Evolutionary conservation across 129 eudicot genomes (phyloP), one percentile per base, ranked within the genome.

Genomic region (Tagetes patula): DNA sequence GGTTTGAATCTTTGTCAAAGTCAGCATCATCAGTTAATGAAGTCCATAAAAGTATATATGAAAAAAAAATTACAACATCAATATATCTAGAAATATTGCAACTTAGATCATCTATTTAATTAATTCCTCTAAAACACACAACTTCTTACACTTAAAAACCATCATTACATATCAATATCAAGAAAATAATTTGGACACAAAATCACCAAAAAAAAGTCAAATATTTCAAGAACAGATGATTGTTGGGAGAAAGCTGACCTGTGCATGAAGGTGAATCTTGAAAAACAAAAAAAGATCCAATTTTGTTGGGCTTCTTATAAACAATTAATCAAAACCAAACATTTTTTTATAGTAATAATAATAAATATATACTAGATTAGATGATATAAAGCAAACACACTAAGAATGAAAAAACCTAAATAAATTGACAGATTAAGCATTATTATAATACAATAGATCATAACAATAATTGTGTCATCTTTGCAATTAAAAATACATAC

Each of bases 351-450:
- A 59, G 12, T 39, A 58, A 56, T 33, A 36, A 39, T 61, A 32
- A 32, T 70, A 5, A 70, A 70, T 63, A 8, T 46, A 63, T 71
- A 71, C 64, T 30, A 52, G 70, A 77, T 49, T 63, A 71, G 53
- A 38, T 41, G 70, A 77, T 80, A 69, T 73, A 83, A 82, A 80
- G 83, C 71, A 82, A 80, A 79, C 56, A 61, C 75, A 85, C 82
- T 76, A 81, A 60, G 75, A 59, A 81, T 27, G 43, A 61, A 71
- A 70, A 75, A 67, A 81, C 81, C 78, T 68, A 69, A 78, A 71
- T 79, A 71, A 85, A 78, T 78, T 81, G 85, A 85, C 81, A 78
- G 73, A 38, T 74, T 73, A 54, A 42, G 75, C 43, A 79, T 39
- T 80, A 75, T 34, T n/a, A 5, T 65, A 75, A 65, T n/a, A 5